A percentile compares a stretch with the other conserved stretches of the same genome.
These are phyloP conservation scores for Stevia rebaudiana DNA, from an alignment of 140 eudicot species.

Conservation along the genomic window DNA sequence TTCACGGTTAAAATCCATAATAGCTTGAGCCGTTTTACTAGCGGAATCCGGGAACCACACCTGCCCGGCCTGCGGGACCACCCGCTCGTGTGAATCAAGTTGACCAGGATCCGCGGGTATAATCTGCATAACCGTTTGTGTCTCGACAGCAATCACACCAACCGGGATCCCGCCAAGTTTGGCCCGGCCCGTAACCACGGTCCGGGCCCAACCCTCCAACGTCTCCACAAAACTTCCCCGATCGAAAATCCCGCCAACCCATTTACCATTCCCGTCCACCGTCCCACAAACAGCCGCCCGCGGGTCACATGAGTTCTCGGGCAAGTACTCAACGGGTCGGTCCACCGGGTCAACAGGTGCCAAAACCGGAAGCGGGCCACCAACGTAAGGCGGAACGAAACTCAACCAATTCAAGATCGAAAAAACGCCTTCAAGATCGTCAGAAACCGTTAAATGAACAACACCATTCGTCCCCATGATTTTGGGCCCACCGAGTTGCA, in stretches of 20 bases:
- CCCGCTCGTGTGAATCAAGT: conserved; percentile 97
- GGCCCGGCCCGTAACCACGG: conserved; percentile 96
- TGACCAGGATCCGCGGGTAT: conserved; percentile 99
- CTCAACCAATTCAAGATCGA: conserved; percentile 93
- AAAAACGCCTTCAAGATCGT: conserved; percentile 90
- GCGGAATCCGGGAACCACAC: conserved; percentile 99
- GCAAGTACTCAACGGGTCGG: conserved; percentile 62
- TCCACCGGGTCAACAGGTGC: conserved; percentile 71
- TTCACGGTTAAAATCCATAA: conserved; percentile 92
- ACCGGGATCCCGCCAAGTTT: conserved; percentile 97
- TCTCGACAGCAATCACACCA: conserved; percentile 88
- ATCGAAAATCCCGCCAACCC: conserved; percentile 91
- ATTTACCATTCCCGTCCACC: conserved; percentile 47
- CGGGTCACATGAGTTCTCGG: conserved; percentile 91
- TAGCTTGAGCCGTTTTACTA: conserved; percentile 89
- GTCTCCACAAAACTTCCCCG: conserved; percentile 83
- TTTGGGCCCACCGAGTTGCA: conserved; percentile 99
- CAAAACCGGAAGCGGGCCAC: conserved; percentile 90
- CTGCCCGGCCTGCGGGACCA: conserved; percentile 99
- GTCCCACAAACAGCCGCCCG: conserved; percentile 83
- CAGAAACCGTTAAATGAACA: conserved; percentile 87
- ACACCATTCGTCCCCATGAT: conserved; percentile 98
- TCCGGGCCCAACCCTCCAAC: conserved; percentile 96
- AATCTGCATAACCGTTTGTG: conserved; percentile 94
- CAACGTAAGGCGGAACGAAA: conserved; percentile 68